Evolutionary conservation across 2,329 filamentous ascomycete species (phyloP).

Genomic region (Lomentospora prolificans): DNA sequence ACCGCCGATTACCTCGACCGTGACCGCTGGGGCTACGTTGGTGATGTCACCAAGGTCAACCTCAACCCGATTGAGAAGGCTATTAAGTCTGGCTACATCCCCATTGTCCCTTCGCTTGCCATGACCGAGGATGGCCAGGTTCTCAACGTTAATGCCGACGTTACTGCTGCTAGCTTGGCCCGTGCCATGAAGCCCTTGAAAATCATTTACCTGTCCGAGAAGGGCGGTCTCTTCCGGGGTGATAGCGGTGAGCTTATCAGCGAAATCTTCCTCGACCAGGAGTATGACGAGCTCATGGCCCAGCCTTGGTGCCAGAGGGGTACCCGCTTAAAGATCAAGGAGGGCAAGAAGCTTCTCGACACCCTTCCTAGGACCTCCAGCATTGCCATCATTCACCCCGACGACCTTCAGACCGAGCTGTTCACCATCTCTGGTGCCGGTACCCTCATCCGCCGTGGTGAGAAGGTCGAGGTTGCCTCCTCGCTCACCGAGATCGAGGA

Average conservation of each 20-base stretch:
- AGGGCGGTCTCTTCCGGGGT: conserved; percentile 90
- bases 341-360: conserved; percentile 89
- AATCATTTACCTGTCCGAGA: conserved; percentile 97
- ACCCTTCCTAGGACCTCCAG: conserved; percentile 84
- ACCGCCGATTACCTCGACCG: conserved; percentile 91
- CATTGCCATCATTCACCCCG: conserved; percentile 95
- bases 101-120: conserved; percentile 92
- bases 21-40: conserved; percentile 91
- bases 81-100: conserved; percentile 83
- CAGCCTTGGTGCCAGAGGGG: conserved; percentile 94
- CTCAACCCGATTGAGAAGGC: conserved; percentile 83
- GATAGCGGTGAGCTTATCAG: conserved; percentile 94
- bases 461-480: conserved; percentile 70
- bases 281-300: conserved; percentile 85
- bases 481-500: conserved; percentile 68
- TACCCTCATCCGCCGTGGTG: conserved; percentile 83
- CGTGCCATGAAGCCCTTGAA: conserved; percentile 85
- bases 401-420: conserved; percentile 89
- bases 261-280: conserved; percentile 92
- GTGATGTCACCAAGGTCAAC: conserved; percentile 90
- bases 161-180: conserved; percentile 87
- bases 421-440: conserved; percentile 95
- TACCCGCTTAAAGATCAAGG: conserved; percentile 91
- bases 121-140: conserved; percentile 86
- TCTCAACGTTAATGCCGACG: conserved; percentile 95